A percentile compares a stretch with the other conserved stretches of the same genome.
Evolutionary conservation across 2,329 filamentous ascomycete species (phyloP).

Genomic region (Exserohilum turcica): DNA sequence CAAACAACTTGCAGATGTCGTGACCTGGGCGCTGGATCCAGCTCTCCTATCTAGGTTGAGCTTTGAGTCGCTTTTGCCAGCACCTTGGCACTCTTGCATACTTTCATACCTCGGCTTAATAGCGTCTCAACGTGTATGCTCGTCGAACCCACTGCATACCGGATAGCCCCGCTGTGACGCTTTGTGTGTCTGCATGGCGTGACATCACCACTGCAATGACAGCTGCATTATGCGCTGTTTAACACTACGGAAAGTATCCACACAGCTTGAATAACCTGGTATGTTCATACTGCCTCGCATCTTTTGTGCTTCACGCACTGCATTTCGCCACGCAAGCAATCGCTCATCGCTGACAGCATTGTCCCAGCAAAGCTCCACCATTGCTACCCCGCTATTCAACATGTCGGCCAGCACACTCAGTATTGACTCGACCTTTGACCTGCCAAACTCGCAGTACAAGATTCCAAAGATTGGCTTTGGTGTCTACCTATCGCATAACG

Average conservation of each 20-base stretch:
- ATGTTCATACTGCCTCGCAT: conserved; percentile 16
- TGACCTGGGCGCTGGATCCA: background rate
- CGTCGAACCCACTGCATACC: background rate
- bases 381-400: conserved; percentile 14
- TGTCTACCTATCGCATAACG: conserved; percentile 65
- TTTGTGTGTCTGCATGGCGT: conserved; percentile 13
- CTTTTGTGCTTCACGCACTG: conserved; percentile 3
- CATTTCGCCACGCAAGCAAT: background rate
- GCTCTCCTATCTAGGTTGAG: background rate
- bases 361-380: conserved; percentile 8
- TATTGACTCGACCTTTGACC: conserved; percentile 56
- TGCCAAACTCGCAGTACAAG: conserved; percentile 56
- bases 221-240: conserved; percentile 6
- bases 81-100: background rate
- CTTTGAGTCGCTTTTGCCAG: background rate
- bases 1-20: conserved; percentile 1
- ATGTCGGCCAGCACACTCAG: conserved; percentile 38
- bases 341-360: conserved; percentile 11
- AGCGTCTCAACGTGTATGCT: background rate
- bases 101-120: background rate
- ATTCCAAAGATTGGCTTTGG: conserved; percentile 75
- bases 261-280: background rate
- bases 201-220: conserved; percentile 25
- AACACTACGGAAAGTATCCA: background rate
- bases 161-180: conserved; percentile 7